phyloP scores from a whole-genome alignment of 2,329 filamentous ascomycete genomes.

The Ceratocystis smalleyi region DNA sequence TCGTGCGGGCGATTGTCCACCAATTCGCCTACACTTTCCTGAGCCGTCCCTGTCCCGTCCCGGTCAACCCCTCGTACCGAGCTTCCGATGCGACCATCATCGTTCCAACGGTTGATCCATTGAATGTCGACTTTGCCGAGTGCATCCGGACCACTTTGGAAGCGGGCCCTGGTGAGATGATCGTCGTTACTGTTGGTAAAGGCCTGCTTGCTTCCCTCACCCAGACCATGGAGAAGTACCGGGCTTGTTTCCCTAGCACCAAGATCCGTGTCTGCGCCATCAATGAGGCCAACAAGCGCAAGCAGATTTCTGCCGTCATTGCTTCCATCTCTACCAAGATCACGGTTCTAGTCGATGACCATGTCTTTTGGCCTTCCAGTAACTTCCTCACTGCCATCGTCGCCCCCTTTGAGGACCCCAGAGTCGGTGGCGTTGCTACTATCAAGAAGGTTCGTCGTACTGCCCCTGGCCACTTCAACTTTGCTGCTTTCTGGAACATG shows the following conservation, averaged over 20 bases:
- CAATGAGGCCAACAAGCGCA: conserved; percentile 31
- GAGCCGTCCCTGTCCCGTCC: conserved; percentile 26
- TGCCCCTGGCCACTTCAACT: conserved; percentile 20
- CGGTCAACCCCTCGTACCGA: conserved; percentile 22
- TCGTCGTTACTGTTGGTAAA: conserved; percentile 32
- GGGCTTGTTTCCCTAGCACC: conserved; percentile 12
- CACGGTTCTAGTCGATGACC: conserved; percentile 35
- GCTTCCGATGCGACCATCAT: conserved; percentile 34
- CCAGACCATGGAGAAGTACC: conserved; percentile 14
- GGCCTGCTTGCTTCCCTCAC: conserved; percentile 19
- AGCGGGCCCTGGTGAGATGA: conserved; percentile 26
- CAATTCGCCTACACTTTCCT: conserved; percentile 25
- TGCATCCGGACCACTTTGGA: conserved; percentile 28
- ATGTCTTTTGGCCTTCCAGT: conserved; percentile 33
- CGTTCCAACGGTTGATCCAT: conserved; percentile 35
- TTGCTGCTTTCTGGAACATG: conserved; percentile 34
- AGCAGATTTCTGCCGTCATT: conserved; percentile 31
- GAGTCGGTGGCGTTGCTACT: conserved; percentile 40
- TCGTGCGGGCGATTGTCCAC: conserved; percentile 32
- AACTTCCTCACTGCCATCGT: conserved; percentile 30
- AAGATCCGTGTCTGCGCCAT: conserved; percentile 24
- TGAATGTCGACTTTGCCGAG: conserved; percentile 27
- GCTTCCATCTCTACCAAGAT: conserved; percentile 26
- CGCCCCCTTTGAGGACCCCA: conserved; percentile 29
- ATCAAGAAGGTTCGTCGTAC: conserved; percentile 37